Evolutionary conservation across 805 yeast species (phyloP).

Genomic region (Cyberlindnera xishuangbannaensis): DNA sequence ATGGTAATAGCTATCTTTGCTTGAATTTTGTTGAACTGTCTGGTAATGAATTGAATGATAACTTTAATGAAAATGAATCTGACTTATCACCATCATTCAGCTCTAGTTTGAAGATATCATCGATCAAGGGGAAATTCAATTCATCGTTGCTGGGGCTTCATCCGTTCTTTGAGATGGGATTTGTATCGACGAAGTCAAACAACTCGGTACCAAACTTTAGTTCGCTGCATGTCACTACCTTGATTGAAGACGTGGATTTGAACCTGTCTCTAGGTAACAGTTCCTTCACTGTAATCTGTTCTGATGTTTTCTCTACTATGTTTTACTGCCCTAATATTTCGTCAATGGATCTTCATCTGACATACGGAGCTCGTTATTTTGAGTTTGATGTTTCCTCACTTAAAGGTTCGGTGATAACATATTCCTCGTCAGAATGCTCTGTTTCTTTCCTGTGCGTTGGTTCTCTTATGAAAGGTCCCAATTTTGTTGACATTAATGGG

Average conservation of each 20-base stretch:
- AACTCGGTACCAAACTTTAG: background rate
- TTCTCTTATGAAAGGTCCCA: conserved; percentile 1
- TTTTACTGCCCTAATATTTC: background rate
- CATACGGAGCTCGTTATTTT: conserved; percentile 10
- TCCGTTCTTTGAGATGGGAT: conserved; percentile 1
- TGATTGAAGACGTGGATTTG: conserved; percentile 11
- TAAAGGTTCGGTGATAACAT: conserved; percentile 8
- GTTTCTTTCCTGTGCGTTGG: conserved; percentile 3
- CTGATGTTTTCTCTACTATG: conserved; percentile 6
- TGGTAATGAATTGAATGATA: conserved; percentile 1
- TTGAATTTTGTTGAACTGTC: conserved; percentile 26
- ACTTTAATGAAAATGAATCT: background rate
- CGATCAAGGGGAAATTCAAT: conserved; percentile 7
- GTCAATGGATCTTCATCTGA: background rate
- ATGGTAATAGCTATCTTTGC: conserved; percentile 19
- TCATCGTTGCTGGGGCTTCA: conserved; percentile 4
- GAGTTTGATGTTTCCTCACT: conserved; percentile 11
- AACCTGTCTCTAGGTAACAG: conserved; percentile 6
- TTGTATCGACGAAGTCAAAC: background rate
- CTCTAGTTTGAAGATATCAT: conserved; percentile 4
- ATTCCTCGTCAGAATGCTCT: conserved; percentile 8
- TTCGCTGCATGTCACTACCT: conserved; percentile 2
- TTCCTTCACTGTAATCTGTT: conserved; percentile 5
- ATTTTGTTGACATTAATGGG: conserved; percentile 3
- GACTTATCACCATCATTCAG: background rate